Base-by-base conservation (phyloP, 805 yeast species). In the Phaffomyces antillensis region DNA sequence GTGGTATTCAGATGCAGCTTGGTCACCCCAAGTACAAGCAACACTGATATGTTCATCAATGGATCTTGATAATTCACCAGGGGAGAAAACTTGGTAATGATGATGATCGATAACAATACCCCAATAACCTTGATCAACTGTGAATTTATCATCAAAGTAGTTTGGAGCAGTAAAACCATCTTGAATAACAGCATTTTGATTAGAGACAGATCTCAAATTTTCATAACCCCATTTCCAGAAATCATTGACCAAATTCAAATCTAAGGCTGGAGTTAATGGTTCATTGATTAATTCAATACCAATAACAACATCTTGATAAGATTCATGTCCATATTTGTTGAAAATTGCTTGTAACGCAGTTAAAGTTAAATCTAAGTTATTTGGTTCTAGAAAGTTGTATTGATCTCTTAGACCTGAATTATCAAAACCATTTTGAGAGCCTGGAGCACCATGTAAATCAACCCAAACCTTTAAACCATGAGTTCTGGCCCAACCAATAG, bases 381-480 rank as follows among this genome's bases (percentile, higher is more conserved):
- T 70, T 31, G 69, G 72, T 38, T 72, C 59, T 56, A 74, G 83
- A 78, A 85, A 88, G 3, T 63, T 63, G 40, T 71, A 59, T 2
- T 55, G 35, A 59, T 83, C 96, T 56, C 96, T 76, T 50, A 77
- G 67, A 25, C 98, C 98, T 9, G 96, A 86, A 70, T 90, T 90
- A 65, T 90, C 98, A 59, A 88, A 91, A 13, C 97, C 97, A 62
- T 90, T 90, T 64, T 90, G 98, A 20, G 96, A 85, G 20, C 96
- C 97, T 31, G 96, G 95, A n/a, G 85, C 95, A 50, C 97, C 97
- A 62, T 90, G 98, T 58, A 90, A 66, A 63, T 91, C 97, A 37
- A 90, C 74, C 96, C 96, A 88, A 23, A 79, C 95, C 59, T 81
- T 81, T 51, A 90, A 59, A 36, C 72, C 74, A 52, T 80, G 58